Conservation (phyloP, 2,329 filamentous ascomycete species). For the Epichloe scottii region DNA sequence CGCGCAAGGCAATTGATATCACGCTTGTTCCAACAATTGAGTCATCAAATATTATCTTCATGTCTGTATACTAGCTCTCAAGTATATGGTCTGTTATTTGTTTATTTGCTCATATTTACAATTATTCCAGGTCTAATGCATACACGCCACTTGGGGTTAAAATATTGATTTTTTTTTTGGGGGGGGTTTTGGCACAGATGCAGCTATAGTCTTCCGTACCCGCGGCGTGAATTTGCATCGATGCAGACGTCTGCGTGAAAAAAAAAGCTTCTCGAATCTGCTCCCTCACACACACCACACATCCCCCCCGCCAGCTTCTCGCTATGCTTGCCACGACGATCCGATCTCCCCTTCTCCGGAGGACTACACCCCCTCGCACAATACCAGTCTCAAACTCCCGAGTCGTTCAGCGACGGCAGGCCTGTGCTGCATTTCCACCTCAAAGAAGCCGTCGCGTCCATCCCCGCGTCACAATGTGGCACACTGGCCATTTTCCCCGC, state of each 20-base stretch:
- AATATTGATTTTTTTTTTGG: too few species aligned
- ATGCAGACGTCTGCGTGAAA: background rate
- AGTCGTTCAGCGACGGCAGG: constrained; percentile 58
- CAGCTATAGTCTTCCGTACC: too few species aligned
- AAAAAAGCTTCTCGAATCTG: background rate
- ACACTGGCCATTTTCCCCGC: constrained; percentile 41
- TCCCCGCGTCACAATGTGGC: constrained; percentile 41
- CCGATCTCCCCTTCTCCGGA: constrained; percentile 40
- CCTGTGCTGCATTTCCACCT: constrained; percentile 58
- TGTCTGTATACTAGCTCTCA: too few species aligned
- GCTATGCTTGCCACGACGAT: constrained; percentile 42
- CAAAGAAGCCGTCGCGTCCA: constrained; percentile 41
- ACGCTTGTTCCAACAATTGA: background rate
- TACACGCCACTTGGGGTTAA: too few species aligned
- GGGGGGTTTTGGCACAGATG: too few species aligned
- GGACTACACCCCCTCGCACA: constrained; percentile 53
- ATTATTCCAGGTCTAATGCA: too few species aligned
- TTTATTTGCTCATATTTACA: too few species aligned
- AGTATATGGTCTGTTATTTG: too few species aligned
- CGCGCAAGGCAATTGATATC: too few species aligned
- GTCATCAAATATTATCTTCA: too few species aligned
- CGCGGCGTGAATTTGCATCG: too few species aligned
- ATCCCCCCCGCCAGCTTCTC: background rate
- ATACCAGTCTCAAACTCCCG: constrained; percentile 60
- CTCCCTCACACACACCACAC: background rate